Evolutionary conservation across 805 yeast species (phyloP).

Genomic region (Yarrowia alimentaria): DNA sequence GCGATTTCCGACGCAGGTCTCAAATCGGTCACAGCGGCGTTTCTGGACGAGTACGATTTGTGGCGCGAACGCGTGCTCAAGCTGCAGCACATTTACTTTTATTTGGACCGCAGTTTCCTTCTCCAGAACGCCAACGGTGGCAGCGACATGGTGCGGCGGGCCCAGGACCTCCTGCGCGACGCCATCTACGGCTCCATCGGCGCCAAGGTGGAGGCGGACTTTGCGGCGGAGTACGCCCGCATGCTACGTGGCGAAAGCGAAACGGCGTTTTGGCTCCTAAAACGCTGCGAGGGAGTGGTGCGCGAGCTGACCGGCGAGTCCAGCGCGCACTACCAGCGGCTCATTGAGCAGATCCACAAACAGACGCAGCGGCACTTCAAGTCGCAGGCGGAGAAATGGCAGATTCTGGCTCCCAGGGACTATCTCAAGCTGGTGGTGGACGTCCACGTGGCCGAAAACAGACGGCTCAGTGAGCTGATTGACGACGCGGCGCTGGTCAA

Average conservation of each 20-base stretch:
- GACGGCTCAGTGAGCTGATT: neutral
- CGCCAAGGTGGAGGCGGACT: neutral
- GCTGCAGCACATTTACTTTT: constrained; percentile 12
- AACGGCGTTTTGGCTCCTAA: neutral
- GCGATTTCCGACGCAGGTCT: neutral
- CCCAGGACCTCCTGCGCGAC: constrained; percentile 3
- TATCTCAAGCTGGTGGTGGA: constrained; percentile 1
- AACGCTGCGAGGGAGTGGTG: neutral
- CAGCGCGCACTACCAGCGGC: neutral
- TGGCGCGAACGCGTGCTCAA: constrained; percentile 6
- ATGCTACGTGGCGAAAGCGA: neutral
- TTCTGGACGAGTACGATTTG: constrained; percentile 20
- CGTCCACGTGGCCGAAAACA: neutral
- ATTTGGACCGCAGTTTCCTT: constrained; percentile 13
- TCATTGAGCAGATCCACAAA: neutral
- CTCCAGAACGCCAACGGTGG: constrained; percentile 10
- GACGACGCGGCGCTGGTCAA: neutral
- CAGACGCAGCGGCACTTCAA: constrained; percentile 4
- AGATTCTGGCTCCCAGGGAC: neutral
- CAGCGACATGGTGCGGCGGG: constrained; percentile 6
- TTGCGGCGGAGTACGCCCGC: neutral
- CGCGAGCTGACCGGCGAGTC: constrained; percentile 18
- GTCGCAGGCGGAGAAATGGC: constrained; percentile 14
- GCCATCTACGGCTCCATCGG: neutral
- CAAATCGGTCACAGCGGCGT: constrained; percentile 3